Percentiles rank a stretch among this genome's conserved stretches.
phyloP scores from a whole-genome alignment of 176 grass and related monocot genomes.

The Carex littledalei region DNA sequence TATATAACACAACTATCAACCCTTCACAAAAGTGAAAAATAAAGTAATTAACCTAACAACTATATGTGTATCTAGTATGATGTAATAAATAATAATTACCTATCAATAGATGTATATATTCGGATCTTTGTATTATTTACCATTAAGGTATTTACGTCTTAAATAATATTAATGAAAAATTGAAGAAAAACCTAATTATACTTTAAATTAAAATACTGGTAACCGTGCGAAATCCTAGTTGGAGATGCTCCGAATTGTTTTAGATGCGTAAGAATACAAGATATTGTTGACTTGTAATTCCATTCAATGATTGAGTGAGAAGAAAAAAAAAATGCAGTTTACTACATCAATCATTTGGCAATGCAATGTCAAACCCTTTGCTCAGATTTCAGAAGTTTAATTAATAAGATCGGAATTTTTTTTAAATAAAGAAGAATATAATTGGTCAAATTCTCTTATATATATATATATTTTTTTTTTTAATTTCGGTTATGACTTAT shows the following conservation, averaged over 20 bases:
- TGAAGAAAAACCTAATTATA: too few species aligned
- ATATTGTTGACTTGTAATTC: neutral
- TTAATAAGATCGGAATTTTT: neutral
- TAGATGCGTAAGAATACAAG: neutral
- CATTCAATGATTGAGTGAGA: neutral
- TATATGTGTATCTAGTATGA: too few species aligned
- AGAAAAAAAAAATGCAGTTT: neutral
- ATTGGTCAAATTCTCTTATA: neutral
- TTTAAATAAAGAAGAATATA: neutral
- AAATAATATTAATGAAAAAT: too few species aligned
- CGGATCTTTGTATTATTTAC: too few species aligned
- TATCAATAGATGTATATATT: too few species aligned
- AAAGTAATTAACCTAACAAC: too few species aligned
- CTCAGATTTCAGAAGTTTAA: neutral
- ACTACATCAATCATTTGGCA: neutral
- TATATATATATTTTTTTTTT: neutral
- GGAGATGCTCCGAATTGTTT: neutral
- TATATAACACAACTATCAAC: too few species aligned
- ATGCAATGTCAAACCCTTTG: constrained; percentile 6
- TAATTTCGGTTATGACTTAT: neutral
- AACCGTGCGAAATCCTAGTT: neutral
- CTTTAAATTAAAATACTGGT: too few species aligned
- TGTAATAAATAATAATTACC: too few species aligned
- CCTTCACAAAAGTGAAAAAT: too few species aligned
- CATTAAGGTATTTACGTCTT: too few species aligned